A percentile compares a stretch with the other conserved stretches of the same genome.
phyloP scores from a whole-genome alignment of 129 eudicot species.

The Oenanthe sinensis region DNA sequence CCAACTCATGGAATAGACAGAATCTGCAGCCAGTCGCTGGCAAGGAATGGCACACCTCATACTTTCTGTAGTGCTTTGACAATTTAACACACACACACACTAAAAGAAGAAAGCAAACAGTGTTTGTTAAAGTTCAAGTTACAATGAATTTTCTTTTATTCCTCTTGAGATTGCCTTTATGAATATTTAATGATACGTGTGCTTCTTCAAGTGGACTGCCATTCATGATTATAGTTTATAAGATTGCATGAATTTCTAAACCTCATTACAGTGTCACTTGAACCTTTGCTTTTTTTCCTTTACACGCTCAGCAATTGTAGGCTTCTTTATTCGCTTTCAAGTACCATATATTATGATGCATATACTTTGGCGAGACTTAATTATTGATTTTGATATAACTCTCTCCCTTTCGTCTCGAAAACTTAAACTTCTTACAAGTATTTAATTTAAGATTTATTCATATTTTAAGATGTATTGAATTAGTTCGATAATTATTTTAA shows the following conservation, averaged over 20 bases:
- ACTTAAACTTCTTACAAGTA: no score
- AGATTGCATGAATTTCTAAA: neutral
- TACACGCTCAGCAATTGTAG: neutral
- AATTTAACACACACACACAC: neutral
- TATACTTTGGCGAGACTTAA: no score
- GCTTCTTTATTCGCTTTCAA: neutral
- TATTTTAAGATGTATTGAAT: no score
- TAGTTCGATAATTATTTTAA: no score
- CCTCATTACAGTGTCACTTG: neutral
- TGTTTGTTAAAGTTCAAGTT: neutral
- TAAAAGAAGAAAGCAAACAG: neutral
- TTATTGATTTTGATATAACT: no score
- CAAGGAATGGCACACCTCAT: constrained; percentile 3
- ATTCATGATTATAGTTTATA: neutral
- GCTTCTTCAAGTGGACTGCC: neutral
- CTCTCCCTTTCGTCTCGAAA: no score
- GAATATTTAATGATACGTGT: constrained; percentile 1
- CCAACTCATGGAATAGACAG: constrained; percentile 3
- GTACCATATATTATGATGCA: no score
- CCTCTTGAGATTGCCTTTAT: neutral
- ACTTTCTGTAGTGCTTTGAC: constrained; percentile 1
- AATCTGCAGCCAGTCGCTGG: neutral
- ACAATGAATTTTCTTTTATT: neutral
- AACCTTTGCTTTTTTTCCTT: neutral
- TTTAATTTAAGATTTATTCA: no score